Conservation (phyloP, 768 basidiomycete genomes). For the Tremella mesenterica region DNA sequence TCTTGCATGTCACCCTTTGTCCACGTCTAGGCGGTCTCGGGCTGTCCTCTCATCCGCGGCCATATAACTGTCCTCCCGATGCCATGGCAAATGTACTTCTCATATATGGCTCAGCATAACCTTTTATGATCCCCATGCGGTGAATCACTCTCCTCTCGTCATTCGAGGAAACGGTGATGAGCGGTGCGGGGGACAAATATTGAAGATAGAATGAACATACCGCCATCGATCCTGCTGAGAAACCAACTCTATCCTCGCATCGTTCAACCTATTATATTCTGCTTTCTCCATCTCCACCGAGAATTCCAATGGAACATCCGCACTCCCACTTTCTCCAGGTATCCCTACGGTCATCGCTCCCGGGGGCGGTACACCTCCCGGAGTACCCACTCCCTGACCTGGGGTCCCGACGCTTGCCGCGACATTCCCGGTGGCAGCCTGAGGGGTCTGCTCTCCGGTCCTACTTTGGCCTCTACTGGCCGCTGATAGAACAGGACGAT, state of each 20-base stretch:
- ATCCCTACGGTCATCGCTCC: constrained; percentile 6
- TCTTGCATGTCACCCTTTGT: no score
- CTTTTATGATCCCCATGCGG: no score
- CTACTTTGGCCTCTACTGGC: constrained; percentile 46
- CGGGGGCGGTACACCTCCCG: constrained; percentile 49
- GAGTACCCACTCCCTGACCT: background rate
- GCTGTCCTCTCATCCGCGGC: no score
- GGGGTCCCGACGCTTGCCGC: background rate
- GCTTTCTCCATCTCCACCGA: constrained; percentile 74
- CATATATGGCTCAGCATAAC: background rate
- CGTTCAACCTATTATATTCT: constrained; percentile 70
- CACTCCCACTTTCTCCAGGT: constrained; percentile 47
- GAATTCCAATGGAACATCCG: constrained; percentile 66
- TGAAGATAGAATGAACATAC: constrained; percentile 10
- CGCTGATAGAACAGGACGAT: constrained; percentile 38
- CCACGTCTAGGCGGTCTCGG: no score
- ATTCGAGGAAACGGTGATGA: background rate
- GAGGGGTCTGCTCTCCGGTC: constrained; percentile 3
- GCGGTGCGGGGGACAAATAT: background rate
- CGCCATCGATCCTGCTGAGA: constrained; percentile 71
- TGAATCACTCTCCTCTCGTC: background rate
- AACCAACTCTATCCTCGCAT: constrained; percentile 60
- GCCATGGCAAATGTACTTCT: no score
- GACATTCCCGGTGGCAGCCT: background rate
- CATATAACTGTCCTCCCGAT: no score